Conservation (phyloP, 2,329 filamentous ascomycete species). For the Penicillium psychrosexuale region DNA sequence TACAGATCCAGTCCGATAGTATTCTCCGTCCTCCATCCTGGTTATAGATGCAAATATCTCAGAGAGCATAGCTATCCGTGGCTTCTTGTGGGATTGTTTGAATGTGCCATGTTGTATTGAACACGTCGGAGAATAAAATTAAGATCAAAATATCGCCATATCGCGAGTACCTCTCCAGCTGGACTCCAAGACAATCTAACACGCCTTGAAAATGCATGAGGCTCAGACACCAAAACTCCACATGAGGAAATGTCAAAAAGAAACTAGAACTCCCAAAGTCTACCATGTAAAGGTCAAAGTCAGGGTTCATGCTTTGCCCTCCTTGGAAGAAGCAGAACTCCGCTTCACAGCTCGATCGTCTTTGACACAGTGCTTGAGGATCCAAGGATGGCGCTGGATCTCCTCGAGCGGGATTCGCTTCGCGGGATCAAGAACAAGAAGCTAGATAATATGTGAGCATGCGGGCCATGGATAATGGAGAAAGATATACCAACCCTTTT, state of each 20-base stretch:
- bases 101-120: not conserved
- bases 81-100: not conserved
- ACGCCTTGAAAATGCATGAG: conserved; percentile 19
- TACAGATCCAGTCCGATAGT: not conserved
- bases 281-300: conserved; percentile 10
- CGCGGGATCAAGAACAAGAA: conserved; percentile 88
- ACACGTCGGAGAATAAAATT: conserved; percentile 14
- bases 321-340: conserved; percentile 39
- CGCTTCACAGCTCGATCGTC: conserved; percentile 47
- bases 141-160: conserved; percentile 18
- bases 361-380: conserved; percentile 83
- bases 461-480: not conserved
- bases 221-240: conserved; percentile 16
- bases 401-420: conserved; percentile 89
- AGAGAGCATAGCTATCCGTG: not conserved
- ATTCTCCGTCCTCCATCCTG: not conserved
- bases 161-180: conserved; percentile 13
- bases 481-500: conserved; percentile 62
- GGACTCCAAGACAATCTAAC: conserved; percentile 9
- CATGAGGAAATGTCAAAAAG: conserved; percentile 6
- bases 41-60: not conserved
- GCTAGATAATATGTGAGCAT: conserved; percentile 46
- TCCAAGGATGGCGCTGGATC: conserved; percentile 90
- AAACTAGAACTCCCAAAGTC: conserved; percentile 23
- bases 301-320: conserved; percentile 28